Evolutionary conservation across 176 grass and related monocot genomes (phyloP), one percentile per base, ranked within the genome.

Genomic region (Zea luxurians): DNA sequence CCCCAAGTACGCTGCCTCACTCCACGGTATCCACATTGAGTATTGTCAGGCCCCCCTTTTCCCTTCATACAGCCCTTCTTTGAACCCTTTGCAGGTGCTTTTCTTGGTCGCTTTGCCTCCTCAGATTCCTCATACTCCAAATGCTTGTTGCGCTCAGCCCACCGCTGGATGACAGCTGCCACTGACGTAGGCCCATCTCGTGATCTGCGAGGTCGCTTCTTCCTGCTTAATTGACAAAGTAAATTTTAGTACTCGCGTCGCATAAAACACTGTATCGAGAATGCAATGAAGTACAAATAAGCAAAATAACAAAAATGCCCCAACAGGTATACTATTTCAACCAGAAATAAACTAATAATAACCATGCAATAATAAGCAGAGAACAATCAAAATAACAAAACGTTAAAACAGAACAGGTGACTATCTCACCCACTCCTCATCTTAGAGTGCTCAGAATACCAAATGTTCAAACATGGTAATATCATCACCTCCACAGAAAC

Each of bases 41-140:
- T 65, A 66, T 99, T 99, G 9, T 95, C 92, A 13, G 92, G 96
- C 3, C 92, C 96, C 13, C 96, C 96, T 89, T 99, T 99, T 43
- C 96, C 96, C 61, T 75, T 78, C 96, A 99, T 99, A 54, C 96
- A 99, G 4, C 96, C 96, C 66, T 99, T 99, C 74, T 90, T 99
- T 1, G 96, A 99, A 49, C 96, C 95, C 66, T 90, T 98, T 15
- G 96, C 96, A 43, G 96, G 89, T 50, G 88, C 87, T 48, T 85
- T 95, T 20, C 71, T 82, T 20, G 66, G 4, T 0, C 16, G 75
- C 48, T 83, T 87, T 1, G 78, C 36, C 8, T 44, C 37, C 5
- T 67, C 44, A 16, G 71, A 37, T 66, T 27, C 27, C 27, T 53
- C 50, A 11, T 43, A 48, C 17, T 88, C 80, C 10, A 87, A 49